A percentile compares a stretch with the other conserved stretches of the same genome.
These are phyloP conservation scores for Polyplosphaeria fusca DNA, from an alignment of 495 filamentous ascomycete species.

Conservation along the genomic window DNA sequence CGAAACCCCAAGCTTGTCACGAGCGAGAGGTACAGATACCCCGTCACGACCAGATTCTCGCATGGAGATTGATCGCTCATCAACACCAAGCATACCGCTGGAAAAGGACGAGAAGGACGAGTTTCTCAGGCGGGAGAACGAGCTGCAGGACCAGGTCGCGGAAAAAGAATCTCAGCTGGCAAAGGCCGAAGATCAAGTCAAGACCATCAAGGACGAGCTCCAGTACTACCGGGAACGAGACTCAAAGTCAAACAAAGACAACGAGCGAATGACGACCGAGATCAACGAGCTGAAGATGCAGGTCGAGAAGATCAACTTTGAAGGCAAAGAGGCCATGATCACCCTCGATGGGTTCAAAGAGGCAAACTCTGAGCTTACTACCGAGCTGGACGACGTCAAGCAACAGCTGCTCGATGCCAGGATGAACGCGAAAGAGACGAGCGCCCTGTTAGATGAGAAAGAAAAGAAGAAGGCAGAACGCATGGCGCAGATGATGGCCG, in stretches of 20 bases:
- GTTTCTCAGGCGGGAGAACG: constrained; percentile 91
- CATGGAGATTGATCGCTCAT: constrained; percentile 77
- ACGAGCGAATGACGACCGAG: constrained; percentile 77
- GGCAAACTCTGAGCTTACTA: constrained; percentile 85
- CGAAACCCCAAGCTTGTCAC: constrained; percentile 68
- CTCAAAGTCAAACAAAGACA: constrained; percentile 74
- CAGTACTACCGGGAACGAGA: constrained; percentile 77
- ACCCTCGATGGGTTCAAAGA: constrained; percentile 98
- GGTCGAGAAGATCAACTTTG: constrained; percentile 88
- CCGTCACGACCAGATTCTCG: constrained; percentile 73
- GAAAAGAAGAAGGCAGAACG: constrained; percentile 97
- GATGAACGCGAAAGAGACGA: constrained; percentile 92
- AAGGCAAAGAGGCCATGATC: constrained; percentile 93
- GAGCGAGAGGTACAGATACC: constrained; percentile 50
- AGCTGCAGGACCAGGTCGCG: constrained; percentile 91
- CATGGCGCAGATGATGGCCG: constrained; percentile 99
- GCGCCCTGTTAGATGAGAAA: constrained; percentile 85
- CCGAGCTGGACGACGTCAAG: constrained; percentile 91
- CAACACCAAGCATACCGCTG: constrained; percentile 78
- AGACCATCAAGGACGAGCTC: constrained; percentile 80
- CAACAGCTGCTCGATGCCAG: constrained; percentile 93
- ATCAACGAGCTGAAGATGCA: constrained; percentile 93
- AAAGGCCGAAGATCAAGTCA: constrained; percentile 70
- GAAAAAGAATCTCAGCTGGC: constrained; percentile 84
- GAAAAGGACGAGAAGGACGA: constrained; percentile 98